Conservation (phyloP, 768 basidiomycete genomes). For the Tylopilus subfusipes region DNA sequence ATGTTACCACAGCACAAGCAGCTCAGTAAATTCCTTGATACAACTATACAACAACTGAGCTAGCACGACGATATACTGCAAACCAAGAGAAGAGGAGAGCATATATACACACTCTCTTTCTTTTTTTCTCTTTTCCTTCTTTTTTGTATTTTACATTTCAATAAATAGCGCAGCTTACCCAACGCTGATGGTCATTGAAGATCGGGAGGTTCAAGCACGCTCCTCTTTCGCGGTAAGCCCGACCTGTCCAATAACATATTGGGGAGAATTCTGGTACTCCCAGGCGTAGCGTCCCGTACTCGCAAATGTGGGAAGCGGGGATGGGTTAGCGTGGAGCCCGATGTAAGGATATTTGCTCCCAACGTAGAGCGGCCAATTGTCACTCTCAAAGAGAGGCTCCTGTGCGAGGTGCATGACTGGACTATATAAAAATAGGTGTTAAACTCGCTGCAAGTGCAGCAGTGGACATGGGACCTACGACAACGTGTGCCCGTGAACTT, state of each 20-base stretch:
- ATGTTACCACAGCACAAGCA: background rate
- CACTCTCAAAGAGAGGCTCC: background rate
- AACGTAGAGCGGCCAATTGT: background rate
- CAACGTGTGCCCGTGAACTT: background rate
- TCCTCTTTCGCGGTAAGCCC: background rate
- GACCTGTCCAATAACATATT: background rate
- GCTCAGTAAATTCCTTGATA: background rate
- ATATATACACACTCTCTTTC: background rate
- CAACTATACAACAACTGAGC: background rate
- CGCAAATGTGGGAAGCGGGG: background rate
- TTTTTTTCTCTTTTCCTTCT: background rate
- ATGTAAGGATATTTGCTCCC: background rate
- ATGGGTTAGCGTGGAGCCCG: background rate
- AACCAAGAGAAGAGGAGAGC: background rate
- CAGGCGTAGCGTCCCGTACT: background rate
- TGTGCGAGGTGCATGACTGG: background rate
- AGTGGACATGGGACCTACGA: background rate
- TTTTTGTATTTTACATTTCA: background rate
- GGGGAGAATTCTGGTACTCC: background rate
- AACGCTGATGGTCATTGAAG: background rate
- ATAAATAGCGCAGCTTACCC: background rate
- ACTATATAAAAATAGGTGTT: background rate
- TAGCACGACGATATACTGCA: background rate
- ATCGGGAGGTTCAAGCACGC: background rate
- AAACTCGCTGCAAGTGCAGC: background rate